Base-by-base conservation (phyloP, 179 eudicot genomes). In the Spergularia azorica region DNA sequence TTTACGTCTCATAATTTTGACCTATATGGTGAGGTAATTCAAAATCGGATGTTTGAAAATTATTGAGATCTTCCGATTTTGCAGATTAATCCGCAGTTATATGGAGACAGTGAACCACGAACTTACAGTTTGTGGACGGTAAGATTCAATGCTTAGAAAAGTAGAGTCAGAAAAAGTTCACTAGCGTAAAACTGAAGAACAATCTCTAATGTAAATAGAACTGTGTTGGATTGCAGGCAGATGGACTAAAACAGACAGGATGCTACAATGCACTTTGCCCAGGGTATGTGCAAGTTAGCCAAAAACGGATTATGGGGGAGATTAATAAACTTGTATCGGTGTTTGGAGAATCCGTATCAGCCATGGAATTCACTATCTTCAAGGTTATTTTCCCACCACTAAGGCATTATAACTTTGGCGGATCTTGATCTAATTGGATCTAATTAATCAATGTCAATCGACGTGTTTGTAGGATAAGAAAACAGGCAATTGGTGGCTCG, bases 121-220 rank as follows among this genome's bases (percentile, higher is more conserved):
- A 80, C 79, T 12, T 80, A 62, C 43, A 80, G 79, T 75, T 38
- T 70, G 9, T 80, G 83, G 83, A 80, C 76, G 21, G 83, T 80
- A 70, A 75, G 79, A 39, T 18, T 73, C 41, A 17, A 9, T 17
- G 4, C 10, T 62, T 21, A 16, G 18, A 13, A 63, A 11, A 18
- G 3, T 13, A 9, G 13, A 20, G 5, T 63, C 8, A 63, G 43
- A 5, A 5, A 32, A 63, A 48, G 38, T 36, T 36, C 39, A 36
- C 39, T 2, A 0, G 39, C 39, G 39, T 36, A 36, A 36, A 3
- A 2, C 0, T 36, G 39, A 36, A 36, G 39, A 26, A 26, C 32
- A 26, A 26, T 26, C 32, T 26, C 4, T 36, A 46, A 9, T 46
- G 13, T 38, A 0, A 5, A 10, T 36, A 16, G 17, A 36, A 39